These are phyloP conservation scores for Tarenaya hassleriana DNA, from an alignment of 345 rosid species.

Conservation along the genomic window DNA sequence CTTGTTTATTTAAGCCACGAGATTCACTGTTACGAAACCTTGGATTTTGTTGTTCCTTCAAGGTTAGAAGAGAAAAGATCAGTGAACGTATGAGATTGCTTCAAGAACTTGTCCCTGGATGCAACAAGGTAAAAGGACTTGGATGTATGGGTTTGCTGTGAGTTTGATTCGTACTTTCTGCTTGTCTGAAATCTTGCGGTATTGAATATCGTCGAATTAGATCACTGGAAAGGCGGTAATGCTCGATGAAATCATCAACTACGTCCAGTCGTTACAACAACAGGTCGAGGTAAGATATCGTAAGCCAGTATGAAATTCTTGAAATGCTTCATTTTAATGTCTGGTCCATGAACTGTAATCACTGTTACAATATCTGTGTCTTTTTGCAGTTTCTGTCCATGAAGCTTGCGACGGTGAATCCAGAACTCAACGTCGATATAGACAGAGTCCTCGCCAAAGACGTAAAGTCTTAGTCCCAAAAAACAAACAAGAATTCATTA, in stretches of 20 bases:
- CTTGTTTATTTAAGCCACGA: neutral
- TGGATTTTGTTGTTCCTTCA: conserved; percentile 20
- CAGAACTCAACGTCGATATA: conserved; percentile 58
- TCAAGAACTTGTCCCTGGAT: conserved; percentile 97
- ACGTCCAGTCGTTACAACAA: conserved; percentile 91
- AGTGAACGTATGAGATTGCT: conserved; percentile 96
- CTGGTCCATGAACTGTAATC: too few species aligned
- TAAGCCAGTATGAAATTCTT: conserved; percentile 6
- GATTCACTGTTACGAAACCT: conserved; percentile 19
- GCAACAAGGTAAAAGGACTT: conserved; percentile 73
- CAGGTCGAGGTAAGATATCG: conserved; percentile 78
- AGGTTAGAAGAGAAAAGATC: conserved; percentile 97
- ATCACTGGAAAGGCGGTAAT: conserved; percentile 96
- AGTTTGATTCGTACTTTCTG: too few species aligned
- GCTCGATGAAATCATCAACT: conserved; percentile 98
- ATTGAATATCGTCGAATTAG: conserved; percentile 35
- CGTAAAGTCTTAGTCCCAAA: conserved; percentile 48
- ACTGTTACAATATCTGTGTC: neutral
- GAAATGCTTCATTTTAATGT: conserved; percentile 4
- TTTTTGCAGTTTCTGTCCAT: conserved; percentile 76
- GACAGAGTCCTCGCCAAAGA: conserved; percentile 80
- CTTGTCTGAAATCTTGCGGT: conserved; percentile 3
- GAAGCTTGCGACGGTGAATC: conserved; percentile 94
- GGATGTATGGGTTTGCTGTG: too few species aligned
- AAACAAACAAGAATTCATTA: conserved; percentile 79